Evolutionary conservation across 2,329 filamentous ascomycete genomes (phyloP), one percentile per base, ranked within the genome.

Genomic region (Tolypocladium tropicale): DNA sequence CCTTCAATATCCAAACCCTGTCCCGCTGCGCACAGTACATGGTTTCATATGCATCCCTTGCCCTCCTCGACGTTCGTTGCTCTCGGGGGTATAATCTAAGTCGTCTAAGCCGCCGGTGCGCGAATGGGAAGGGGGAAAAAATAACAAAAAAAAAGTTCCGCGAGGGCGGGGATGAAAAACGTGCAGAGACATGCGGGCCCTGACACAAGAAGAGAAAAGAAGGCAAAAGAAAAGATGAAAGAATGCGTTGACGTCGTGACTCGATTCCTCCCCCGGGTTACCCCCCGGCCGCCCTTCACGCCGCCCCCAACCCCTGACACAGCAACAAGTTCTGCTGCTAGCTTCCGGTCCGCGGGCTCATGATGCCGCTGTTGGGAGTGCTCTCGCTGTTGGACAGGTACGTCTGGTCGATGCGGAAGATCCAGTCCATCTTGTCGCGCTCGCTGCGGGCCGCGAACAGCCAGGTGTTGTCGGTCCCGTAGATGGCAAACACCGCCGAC

Each of bases 361-460:
- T 64, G 54, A 72, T 60, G 16, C 71, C 71, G 57, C 71, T 74
- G 51, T 66, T 69, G 10, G 67, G 61, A 32, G 65, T 61, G 59
- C 76, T 79, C 48, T 74, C 74, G 55, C 70, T 75, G 12, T 72
- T 76, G 37, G 78, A 76, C 64, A 80, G 70, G 62, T 80, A 83
- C 53, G 86, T 89, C 76, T 96, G 88, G 72, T 99, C 94, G 63
- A 99, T 90, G 66, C 88, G 87, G 71, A 95, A 82, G 63, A 99
- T 96, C 94, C 94, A 99, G 70, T 97, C 94, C 63, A 92, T 86
- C 77, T 96, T 96, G 71, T 96, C 92, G 52, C 86, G 81, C 74
- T 96, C 93, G 64, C 85, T 93, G 57, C 91, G 81, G 28, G 91
- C 89, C 16, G 91, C 90, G 70, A 99, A 97, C 43, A 99, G 78